Conservation (phyloP, 768 basidiomycete species). For the Tulasnella sp. region DNA sequence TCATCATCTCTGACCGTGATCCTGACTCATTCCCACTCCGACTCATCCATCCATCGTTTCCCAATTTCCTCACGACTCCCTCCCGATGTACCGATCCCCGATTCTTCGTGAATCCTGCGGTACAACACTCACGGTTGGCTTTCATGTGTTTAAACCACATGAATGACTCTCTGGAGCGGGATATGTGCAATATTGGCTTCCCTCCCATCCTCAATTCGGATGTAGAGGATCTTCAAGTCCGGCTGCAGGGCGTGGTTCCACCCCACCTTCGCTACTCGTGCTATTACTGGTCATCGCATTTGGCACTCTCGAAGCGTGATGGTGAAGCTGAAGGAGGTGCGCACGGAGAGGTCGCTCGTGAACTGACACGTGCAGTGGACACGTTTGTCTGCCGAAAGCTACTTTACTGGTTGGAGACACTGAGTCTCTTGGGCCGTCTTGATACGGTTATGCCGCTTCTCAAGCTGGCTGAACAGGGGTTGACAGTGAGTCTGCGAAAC, state of each 20-base stretch:
- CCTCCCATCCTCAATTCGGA: neutral
- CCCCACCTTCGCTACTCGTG: neutral
- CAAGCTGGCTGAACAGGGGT: neutral
- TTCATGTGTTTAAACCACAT: neutral
- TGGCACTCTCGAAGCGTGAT: neutral
- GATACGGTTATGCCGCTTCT: neutral
- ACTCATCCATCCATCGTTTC: slow-evolving; percentile 14
- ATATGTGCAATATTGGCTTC: neutral
- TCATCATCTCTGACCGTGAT: neutral
- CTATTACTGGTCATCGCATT: neutral
- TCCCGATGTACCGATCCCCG: neutral
- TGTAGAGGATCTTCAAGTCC: neutral
- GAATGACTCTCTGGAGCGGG: neutral
- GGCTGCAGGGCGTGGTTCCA: neutral
- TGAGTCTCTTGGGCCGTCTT: neutral
- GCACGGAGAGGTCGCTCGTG: neutral
- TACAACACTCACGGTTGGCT: neutral
- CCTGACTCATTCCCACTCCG: neutral
- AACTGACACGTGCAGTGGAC: neutral
- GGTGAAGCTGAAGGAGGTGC: no score
- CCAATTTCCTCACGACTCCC: slow-evolving; percentile 3
- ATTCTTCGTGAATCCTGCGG: neutral
- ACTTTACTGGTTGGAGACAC: neutral
- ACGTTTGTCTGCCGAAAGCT: neutral
- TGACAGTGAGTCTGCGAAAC: neutral